A percentile compares a stretch with the other conserved stretches of the same genome.
phyloP scores from a whole-genome alignment of 2,329 filamentous ascomycete species.

The Fusarium cyanostomum region DNA sequence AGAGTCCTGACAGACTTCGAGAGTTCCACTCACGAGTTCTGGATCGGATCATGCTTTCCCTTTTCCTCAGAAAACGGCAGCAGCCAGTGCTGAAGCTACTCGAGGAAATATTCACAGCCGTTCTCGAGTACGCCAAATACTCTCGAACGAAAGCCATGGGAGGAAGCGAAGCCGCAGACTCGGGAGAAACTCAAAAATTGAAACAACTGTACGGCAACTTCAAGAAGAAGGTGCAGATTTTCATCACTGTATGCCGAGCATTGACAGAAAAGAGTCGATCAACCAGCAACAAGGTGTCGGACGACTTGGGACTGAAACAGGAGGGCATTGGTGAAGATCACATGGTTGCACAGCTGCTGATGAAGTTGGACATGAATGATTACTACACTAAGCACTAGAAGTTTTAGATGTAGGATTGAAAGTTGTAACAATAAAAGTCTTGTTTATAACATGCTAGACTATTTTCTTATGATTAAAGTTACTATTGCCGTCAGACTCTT shows the following conservation, averaged over 20 bases:
- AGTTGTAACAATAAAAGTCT: background rate
- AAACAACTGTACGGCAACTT: constrained; percentile 70
- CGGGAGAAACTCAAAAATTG: constrained; percentile 31
- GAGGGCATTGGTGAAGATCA: constrained; percentile 59
- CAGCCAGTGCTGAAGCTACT: constrained; percentile 76
- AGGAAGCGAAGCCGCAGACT: constrained; percentile 24
- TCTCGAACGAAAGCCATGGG: constrained; percentile 53
- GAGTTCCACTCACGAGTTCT: constrained; percentile 77
- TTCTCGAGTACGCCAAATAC: constrained; percentile 75
- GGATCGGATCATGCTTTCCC: constrained; percentile 76
- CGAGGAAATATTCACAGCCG: constrained; percentile 77
- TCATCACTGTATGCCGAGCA: constrained; percentile 76
- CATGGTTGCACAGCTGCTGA: constrained; percentile 73
- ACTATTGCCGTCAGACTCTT: too few relatives aligned
- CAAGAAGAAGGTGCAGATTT: constrained; percentile 76
- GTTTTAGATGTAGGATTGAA: background rate
- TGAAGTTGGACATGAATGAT: constrained; percentile 75
- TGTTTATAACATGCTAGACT: too few relatives aligned
- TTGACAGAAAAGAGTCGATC: constrained; percentile 69
- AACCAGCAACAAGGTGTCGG: constrained; percentile 44
- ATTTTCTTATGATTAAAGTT: too few relatives aligned
- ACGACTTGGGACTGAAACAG: constrained; percentile 47
- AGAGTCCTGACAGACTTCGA: constrained; percentile 72
- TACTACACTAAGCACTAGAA: constrained; percentile 62
- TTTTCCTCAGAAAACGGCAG: constrained; percentile 80